phyloP scores from a whole-genome alignment of 768 basidiomycete genomes.

The Candolleomyces aberdarensis region DNA sequence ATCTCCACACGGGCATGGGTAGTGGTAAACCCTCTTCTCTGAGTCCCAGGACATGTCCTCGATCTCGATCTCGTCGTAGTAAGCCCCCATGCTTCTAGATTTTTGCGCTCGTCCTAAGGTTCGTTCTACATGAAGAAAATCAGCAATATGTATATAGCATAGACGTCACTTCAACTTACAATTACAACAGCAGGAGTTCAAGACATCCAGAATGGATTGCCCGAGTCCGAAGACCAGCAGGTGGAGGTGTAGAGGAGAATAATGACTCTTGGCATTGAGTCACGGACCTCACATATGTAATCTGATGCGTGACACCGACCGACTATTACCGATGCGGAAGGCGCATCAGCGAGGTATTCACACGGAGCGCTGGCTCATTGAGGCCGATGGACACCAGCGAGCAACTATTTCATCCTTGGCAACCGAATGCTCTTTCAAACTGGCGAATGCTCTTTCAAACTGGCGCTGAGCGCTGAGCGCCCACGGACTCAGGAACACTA shows the following conservation, averaged over 20 bases:
- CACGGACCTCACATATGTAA: neutral
- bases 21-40: slow-evolving; percentile 82
- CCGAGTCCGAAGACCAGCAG: neutral
- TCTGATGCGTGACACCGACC: neutral
- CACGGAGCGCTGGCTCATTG: no score
- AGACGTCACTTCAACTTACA: no score
- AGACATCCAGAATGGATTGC: neutral
- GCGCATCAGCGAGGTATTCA: no score
- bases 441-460: neutral
- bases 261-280: neutral
- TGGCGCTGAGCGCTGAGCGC: neutral
- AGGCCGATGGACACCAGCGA: no score
- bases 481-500: no score
- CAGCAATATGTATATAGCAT: no score
- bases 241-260: neutral
- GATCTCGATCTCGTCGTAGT: slow-evolving; percentile 97
- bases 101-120: neutral
- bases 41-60: slow-evolving; percentile 95
- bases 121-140: neutral
- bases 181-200: neutral
- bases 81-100: slow-evolving; percentile 59
- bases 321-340: no score
- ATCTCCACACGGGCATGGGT: slow-evolving; percentile 97
- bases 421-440: neutral
- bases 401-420: no score